These are phyloP conservation scores for Arabidopsis suecica DNA, from an alignment of 345 rosid species.

Conservation along the genomic window DNA sequence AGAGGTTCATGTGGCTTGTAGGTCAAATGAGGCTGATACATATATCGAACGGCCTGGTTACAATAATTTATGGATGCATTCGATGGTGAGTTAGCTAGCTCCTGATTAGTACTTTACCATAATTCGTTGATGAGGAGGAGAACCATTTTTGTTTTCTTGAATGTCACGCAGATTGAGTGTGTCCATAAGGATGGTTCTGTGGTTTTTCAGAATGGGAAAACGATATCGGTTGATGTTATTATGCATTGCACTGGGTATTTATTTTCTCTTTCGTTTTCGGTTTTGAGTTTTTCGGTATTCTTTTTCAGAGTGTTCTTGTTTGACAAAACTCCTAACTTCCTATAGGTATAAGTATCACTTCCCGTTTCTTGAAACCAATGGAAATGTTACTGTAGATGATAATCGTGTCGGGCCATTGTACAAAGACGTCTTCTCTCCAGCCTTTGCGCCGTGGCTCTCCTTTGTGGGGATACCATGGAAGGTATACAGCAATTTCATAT, in stretches of 20 bases:
- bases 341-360: conserved; percentile 92
- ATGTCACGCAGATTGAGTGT: conserved; percentile 59
- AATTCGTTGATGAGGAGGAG: neutral
- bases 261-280: neutral
- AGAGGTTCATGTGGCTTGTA: conserved; percentile 77
- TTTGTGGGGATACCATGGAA: conserved; percentile 81
- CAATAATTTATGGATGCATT: conserved; percentile 72
- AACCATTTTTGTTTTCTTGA: conserved; percentile 3
- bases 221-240: conserved; percentile 58
- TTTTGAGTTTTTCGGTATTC: neutral
- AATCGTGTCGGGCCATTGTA: conserved; percentile 81
- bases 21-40: conserved; percentile 60
- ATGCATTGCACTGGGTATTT: conserved; percentile 86
- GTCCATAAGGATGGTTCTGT: conserved; percentile 66
- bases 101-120: neutral
- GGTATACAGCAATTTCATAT: conserved; percentile 48
- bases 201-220: conserved; percentile 62
- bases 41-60: conserved; percentile 52
- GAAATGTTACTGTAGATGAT: conserved; percentile 71
- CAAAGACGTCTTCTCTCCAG: conserved; percentile 75
- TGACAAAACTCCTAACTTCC: too few species aligned
- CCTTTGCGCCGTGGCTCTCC: conserved; percentile 73
- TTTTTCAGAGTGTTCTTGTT: neutral
- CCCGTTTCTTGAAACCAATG: conserved; percentile 85
- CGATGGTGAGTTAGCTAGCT: conserved; percentile 59